Evolutionary conservation across 1,284 basidiomycete species (phyloP), one percentile per base, ranked within the genome.

Genomic region (Phellinidium pouzarii): DNA sequence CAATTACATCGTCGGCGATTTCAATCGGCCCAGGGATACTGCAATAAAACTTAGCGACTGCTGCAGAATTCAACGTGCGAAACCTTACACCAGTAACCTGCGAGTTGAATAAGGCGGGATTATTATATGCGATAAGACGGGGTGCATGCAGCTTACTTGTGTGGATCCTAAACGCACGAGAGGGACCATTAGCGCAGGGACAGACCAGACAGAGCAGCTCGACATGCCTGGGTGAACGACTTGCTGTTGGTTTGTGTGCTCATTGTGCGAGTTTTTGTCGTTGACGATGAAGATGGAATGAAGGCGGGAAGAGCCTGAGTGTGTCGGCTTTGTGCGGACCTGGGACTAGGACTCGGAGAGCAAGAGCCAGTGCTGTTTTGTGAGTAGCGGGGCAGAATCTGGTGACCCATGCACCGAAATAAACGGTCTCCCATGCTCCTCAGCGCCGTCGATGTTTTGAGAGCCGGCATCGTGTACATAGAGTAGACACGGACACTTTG

Each of bases 1-100:
- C 26, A 59, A 70, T 37, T 57, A 87, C 87, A 65, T 91, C 88
- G 67, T 93, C 85, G 41, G 84, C 67, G 58, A 90, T 75, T 68
- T 92, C 89, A 61, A 91, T 87, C 36, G 90, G 89, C 14, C 89
- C 89, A 43, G 90, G 88, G 59, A 91, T 89, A 58, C 82, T 85
- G 57, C 22, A 55, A 47, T 49, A 20, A 11, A 20, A 38, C 19
- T 41, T 12, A 27, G 38, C 20, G 14, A 31, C 55, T 42, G 29
- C 17, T 2, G 36, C 20, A n/a, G 1, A 8, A 25, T 23, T 7
- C 0, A 5, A 25, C 6, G 3, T 26, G 44, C 23, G 37, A 53
- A 11, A 22, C 69, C 83, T 63, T 68, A 86, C 83, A 83, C 77
- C 45, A 87, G 68, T n/a, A 87, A 71, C 63, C 84, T 84, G 59